Base-by-base conservation (phyloP, 306 rosid species). In the Sophora flavescens region DNA sequence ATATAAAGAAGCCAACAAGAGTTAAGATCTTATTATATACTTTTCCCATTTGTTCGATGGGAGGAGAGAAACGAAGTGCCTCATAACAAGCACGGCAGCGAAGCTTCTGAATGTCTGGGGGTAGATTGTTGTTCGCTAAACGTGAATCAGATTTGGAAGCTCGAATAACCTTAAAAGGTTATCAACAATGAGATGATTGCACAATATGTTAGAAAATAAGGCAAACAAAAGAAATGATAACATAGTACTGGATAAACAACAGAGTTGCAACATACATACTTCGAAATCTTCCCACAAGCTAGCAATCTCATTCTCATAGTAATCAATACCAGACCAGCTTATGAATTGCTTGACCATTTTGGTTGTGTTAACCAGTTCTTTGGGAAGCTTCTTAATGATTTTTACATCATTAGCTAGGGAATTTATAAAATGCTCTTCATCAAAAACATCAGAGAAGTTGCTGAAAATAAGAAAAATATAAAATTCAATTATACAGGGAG, bases 111-210 rank as follows among this genome's bases (percentile, higher is more conserved):
- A 95, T 84, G 60, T 92, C 97, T 70, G 89, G 82, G 64, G 97
- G 97, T 47, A 92, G 84, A 74, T 88, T 83, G 87, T 92, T 95
- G 81, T 95, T 95, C 36, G 96, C 96, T 50, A 95, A 79, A 77
- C 99, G 97, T 72, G 97, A 89, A 89, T 95, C 97, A 42, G 97
- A 95, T 61, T 95, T 95, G 51, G 96, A 91, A 80, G 99, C 97
- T 78, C 93, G 92, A 69, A 95, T 95, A 78, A 95, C 89, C 99
- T 95, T 71, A 32, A 57, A 42, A 72, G n/a, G 67, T 28, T 15
- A 70, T 65, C 18, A 56, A 39, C 44, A 42, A 63, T 47, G 50
- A 61, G 73, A 84, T 32, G 66, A 39, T 64, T 74, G 45, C 74
- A 69, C 68, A 75, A 59, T 22, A 42, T 60, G 48, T 72, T 41